Evolutionary conservation across 202 grass and related monocot genomes (phyloP).

Genomic region (Schoenoplectus triqueter): DNA sequence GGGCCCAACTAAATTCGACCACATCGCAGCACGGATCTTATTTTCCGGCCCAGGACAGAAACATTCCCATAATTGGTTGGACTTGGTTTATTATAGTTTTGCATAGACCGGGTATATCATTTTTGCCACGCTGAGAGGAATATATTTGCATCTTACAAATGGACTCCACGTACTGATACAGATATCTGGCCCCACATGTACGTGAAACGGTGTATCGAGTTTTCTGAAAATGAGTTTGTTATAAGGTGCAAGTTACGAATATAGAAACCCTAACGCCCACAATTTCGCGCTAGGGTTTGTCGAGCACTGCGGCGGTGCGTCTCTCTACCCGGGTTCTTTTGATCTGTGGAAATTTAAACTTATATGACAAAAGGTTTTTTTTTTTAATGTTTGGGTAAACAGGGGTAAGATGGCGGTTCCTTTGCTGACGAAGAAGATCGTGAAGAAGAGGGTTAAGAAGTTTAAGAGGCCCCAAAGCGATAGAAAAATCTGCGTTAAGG

Average conservation of each 20-base stretch:
- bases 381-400: neutral
- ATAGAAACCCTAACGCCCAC: slow-evolving; percentile 27
- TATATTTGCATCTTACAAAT: neutral
- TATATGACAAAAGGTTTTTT: neutral
- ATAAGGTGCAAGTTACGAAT: neutral
- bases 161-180: neutral
- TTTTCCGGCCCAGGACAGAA: neutral
- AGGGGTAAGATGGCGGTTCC: slow-evolving; percentile 61
- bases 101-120: neutral
- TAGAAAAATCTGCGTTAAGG: slow-evolving; percentile 74
- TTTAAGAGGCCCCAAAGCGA: slow-evolving; percentile 83
- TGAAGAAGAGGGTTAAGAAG: slow-evolving; percentile 84
- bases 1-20: neutral
- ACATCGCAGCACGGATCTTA: neutral
- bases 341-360: neutral
- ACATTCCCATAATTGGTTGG: neutral
- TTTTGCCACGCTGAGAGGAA: neutral
- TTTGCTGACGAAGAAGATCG: slow-evolving; percentile 63
- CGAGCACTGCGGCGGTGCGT: slow-evolving; percentile 31
- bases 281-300: slow-evolving; percentile 24
- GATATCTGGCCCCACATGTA: neutral
- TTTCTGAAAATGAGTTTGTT: neutral
- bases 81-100: neutral
- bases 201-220: neutral
- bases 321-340: neutral